Evolutionary conservation across 345 rosid species (phyloP).

Genomic region (Geranium rotundifolium): DNA sequence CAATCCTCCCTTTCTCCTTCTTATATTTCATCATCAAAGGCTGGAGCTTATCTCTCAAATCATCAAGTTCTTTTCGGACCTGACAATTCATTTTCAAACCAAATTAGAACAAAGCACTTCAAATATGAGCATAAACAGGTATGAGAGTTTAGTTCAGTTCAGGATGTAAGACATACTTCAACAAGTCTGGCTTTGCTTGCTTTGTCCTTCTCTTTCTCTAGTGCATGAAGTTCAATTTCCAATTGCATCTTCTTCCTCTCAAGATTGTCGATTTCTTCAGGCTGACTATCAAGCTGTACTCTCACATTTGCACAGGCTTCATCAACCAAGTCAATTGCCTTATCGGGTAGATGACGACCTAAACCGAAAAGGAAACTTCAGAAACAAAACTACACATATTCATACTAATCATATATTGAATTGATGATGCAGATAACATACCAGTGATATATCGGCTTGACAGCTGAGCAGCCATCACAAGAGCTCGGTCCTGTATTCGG

Average conservation of each 20-base stretch:
- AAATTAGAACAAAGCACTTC: too few relatives aligned
- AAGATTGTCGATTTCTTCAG: conserved; percentile 85
- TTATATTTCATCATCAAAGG: conserved; percentile 80
- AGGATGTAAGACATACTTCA: conserved; percentile 59
- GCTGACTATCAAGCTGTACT: conserved; percentile 95
- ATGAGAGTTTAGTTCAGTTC: too few relatives aligned
- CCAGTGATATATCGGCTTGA: conserved; percentile 88
- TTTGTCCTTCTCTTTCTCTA: conserved; percentile 89
- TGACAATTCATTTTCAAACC: too few relatives aligned
- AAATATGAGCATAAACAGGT: neutral
- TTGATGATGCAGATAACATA: conserved; percentile 10
- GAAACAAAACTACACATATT: too few relatives aligned
- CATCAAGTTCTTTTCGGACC: conserved; percentile 88
- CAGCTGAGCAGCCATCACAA: conserved; percentile 77
- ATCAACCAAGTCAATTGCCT: conserved; percentile 88
- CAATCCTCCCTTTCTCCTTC: conserved; percentile 83
- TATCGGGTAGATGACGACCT: conserved; percentile 90
- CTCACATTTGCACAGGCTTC: conserved; percentile 94
- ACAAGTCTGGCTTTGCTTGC: conserved; percentile 79
- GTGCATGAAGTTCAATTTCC: conserved; percentile 80
- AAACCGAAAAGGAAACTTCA: too few relatives aligned
- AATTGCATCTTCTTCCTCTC: conserved; percentile 81
- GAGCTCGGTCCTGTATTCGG: conserved; percentile 72
- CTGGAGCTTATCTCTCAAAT: conserved; percentile 81
- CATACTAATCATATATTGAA: too few relatives aligned